These are phyloP conservation scores for Ramularia collo-cygni DNA, from an alignment of 2,329 filamentous ascomycete species.

Conservation along the genomic window DNA sequence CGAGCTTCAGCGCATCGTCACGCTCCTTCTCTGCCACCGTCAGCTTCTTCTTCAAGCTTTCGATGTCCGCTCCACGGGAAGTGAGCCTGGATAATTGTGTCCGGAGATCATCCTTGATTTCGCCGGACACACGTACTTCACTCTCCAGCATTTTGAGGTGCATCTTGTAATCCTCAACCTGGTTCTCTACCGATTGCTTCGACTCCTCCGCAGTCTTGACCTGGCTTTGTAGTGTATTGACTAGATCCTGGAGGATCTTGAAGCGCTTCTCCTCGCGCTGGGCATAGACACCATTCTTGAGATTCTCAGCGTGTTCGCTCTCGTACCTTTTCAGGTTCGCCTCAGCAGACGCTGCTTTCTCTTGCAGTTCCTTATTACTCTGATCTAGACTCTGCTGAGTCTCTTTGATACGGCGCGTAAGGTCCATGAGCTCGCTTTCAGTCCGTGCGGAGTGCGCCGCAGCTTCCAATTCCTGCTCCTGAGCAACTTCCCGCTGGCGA, in stretches of 20 bases:
- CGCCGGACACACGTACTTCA: constrained; percentile 17
- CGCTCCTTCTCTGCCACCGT: constrained; percentile 22
- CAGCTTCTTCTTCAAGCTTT: constrained; percentile 28
- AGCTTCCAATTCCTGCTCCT: constrained; percentile 37
- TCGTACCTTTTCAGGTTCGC: constrained; percentile 33
- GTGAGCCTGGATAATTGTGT: constrained; percentile 3
- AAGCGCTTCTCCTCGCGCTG: constrained; percentile 45
- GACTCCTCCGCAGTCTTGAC: constrained; percentile 48
- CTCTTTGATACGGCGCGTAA: constrained; percentile 44
- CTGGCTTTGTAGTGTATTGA: constrained; percentile 49
- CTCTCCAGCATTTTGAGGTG: constrained; percentile 25
- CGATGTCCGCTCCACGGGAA: background rate
- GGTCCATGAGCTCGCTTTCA: constrained; percentile 44
- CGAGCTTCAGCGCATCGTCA: constrained; percentile 20
- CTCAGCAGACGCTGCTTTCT: constrained; percentile 28
- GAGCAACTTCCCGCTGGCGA: constrained; percentile 31
- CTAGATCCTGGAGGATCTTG: constrained; percentile 48
- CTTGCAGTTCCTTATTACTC: constrained; percentile 35
- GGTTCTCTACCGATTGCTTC: constrained; percentile 39
- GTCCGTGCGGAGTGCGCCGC: constrained; percentile 23
- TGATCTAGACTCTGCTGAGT: constrained; percentile 10
- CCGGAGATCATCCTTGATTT: constrained; percentile 17
- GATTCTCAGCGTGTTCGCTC: constrained; percentile 37
- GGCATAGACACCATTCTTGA: constrained; percentile 45
- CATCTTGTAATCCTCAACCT: constrained; percentile 34